Base-by-base conservation (phyloP, 2,329 filamentous ascomycete genomes). In the Fusarium sp. region DNA sequence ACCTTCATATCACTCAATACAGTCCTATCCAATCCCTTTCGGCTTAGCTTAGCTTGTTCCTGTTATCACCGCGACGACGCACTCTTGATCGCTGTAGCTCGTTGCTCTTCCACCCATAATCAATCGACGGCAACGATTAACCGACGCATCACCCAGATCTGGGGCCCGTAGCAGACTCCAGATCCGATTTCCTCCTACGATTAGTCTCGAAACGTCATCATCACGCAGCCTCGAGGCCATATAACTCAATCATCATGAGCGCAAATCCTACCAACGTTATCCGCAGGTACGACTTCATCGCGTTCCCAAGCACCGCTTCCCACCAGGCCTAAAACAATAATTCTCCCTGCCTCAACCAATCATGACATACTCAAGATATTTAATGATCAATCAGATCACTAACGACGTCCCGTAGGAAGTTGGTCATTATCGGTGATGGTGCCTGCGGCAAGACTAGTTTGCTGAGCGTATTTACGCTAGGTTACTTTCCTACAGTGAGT, bases 381-480 rank as follows among this genome's bases (percentile, higher is more conserved):
- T 53, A 35, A 45, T 29, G 56, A 15, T 29, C 54, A 20, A n/a
- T 14, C 56, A 18, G 22, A 54, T 69, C 33, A 47, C 73, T 75
- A 63, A 74, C 70, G 47, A 57, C 47, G 25, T 56, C 46, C 71
- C 22, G 2, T 80, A 97, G 95, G 87, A 98, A 98, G 86, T 88
- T 98, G 80, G 95, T 98, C 79, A 98, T 98, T 77, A 97, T 98
- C 78, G 95, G 95, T 70, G 95, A 98, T 80, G 96, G 96, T 86
- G 96, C 96, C 76, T 99, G 96, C 84, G 96, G 96, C 79, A 99
- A 99, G 87, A 99, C 96, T 57, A 97, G 94, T 90, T 86, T 99
- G 78, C 86, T 99, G 75, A 98, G 95, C 81, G 96, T 99, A 76
- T 99, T 99, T 83, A 99, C 96, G 39, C 87, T 99, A 60, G 96